Evolutionary conservation across 2,329 filamentous ascomycete species (phyloP).

Genomic region (Monosporascus ibericus): DNA sequence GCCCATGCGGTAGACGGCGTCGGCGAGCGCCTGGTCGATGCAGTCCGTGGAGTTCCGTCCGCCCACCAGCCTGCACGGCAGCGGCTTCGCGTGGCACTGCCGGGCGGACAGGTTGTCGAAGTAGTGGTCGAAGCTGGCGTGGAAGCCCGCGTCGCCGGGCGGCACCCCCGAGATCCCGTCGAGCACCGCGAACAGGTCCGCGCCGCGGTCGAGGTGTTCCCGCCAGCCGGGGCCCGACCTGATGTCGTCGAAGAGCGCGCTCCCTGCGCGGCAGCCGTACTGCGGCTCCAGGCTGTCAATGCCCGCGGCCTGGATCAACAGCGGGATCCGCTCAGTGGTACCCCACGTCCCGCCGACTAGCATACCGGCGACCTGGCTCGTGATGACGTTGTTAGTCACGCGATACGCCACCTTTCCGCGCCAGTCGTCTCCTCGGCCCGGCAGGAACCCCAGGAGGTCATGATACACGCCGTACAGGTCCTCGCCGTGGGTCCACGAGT

Average conservation of each 20-base stretch:
- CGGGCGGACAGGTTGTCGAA: constrained; percentile 77
- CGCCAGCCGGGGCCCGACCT: constrained; percentile 52
- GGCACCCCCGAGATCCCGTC: constrained; percentile 65
- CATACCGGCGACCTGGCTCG: constrained; percentile 73
- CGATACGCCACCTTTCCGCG: constrained; percentile 51
- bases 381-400: constrained; percentile 79
- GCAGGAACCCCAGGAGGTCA: constrained; percentile 62
- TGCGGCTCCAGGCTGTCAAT: constrained; percentile 70
- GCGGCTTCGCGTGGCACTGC: constrained; percentile 66
- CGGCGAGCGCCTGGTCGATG: constrained; percentile 54
- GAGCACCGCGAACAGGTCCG: constrained; percentile 49
- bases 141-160: constrained; percentile 53
- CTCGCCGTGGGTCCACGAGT: constrained; percentile 69
- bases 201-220: constrained; percentile 53
- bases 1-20: constrained; percentile 68
- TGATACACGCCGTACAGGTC: constrained; percentile 75
- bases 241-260: constrained; percentile 35
- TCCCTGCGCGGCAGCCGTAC: constrained; percentile 57
- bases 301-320: constrained; percentile 46
- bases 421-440: constrained; percentile 38
- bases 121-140: constrained; percentile 72
- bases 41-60: constrained; percentile 47
- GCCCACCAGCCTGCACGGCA: constrained; percentile 58
- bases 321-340: constrained; percentile 31
- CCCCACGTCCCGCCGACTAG: constrained; percentile 65